Evolutionary conservation across 2,329 filamentous ascomycete species (phyloP).

Genomic region (Fusarium succisae): DNA sequence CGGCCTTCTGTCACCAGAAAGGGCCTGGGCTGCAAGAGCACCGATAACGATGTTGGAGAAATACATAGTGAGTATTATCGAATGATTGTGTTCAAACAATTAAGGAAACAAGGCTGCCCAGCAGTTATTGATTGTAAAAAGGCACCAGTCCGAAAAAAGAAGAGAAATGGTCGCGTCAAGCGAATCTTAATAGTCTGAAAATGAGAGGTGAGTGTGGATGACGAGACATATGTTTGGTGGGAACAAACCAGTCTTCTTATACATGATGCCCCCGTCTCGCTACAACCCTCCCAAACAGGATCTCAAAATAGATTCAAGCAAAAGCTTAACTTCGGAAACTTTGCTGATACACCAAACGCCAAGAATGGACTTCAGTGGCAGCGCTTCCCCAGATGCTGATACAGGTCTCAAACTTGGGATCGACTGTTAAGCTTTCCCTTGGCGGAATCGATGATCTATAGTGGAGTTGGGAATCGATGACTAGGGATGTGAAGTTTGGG

Average conservation of each 20-base stretch:
- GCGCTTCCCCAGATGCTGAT: not conserved
- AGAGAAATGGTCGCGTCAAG: slow-evolving; percentile 9
- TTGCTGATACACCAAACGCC: slow-evolving; percentile 14
- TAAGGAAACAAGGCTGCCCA: slow-evolving; percentile 9
- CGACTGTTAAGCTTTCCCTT: slow-evolving; percentile 15
- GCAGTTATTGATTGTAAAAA: not conserved
- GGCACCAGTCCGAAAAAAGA: not conserved
- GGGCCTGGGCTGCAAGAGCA: slow-evolving; percentile 15
- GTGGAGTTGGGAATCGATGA: not conserved
- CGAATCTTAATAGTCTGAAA: not conserved
- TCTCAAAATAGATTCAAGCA: slow-evolving; percentile 14
- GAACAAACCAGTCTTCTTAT: slow-evolving; percentile 9
- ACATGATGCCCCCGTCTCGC: not conserved
- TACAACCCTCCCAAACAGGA: not conserved
- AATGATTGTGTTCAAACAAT: not conserved
- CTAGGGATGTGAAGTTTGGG: not conserved
- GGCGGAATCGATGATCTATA: not conserved
- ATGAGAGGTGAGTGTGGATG: not conserved
- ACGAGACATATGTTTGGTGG: not conserved
- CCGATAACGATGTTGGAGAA: slow-evolving; percentile 20
- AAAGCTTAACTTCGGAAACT: not conserved
- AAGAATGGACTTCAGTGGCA: not conserved
- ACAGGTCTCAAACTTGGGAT: slow-evolving; percentile 8
- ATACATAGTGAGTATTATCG: not conserved
- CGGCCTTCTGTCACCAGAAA: not conserved